phyloP scores from a whole-genome alignment of 139 green algal species.

The Diplosphaera chodatii region DNA sequence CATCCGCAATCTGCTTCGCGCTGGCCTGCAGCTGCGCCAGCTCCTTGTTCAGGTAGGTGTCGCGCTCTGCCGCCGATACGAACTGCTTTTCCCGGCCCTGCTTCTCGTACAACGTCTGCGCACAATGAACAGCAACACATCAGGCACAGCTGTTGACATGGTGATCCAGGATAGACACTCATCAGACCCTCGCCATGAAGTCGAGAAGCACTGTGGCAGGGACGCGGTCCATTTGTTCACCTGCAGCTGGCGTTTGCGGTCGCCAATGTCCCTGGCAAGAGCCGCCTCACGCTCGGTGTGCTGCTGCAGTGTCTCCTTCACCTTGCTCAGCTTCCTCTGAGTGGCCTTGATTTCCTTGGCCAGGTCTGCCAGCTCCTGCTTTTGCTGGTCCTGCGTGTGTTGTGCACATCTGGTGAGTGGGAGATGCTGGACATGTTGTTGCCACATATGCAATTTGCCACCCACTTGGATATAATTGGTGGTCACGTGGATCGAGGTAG shows the following conservation, averaged over 20 bases:
- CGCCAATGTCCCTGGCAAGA: constrained; percentile 13
- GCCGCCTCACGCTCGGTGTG: constrained; percentile 20
- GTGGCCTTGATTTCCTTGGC: constrained; percentile 32
- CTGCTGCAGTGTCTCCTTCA: constrained; percentile 21
- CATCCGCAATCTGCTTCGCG: constrained; percentile 14
- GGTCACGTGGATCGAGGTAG: not conserved
- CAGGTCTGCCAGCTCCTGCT: constrained; percentile 25
- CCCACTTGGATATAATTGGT: not conserved
- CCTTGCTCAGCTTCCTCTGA: constrained; percentile 27
- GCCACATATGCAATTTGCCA: too few species aligned
- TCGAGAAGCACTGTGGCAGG: not conserved
- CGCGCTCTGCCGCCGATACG: constrained; percentile 53
- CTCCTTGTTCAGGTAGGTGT: constrained; percentile 61
- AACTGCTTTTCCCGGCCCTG: constrained; percentile 64
- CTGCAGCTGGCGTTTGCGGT: constrained; percentile 19
- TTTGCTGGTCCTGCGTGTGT: constrained; percentile 26
- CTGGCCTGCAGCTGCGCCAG: constrained; percentile 32
- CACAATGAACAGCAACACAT: too few species aligned
- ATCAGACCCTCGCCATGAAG: too few species aligned
- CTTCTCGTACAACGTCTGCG: constrained; percentile 65
- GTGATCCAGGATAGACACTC: too few species aligned
- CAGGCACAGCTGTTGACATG: too few species aligned
- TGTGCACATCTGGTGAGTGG: too few species aligned
- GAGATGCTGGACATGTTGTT: too few species aligned
- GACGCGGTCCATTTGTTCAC: not conserved